Conservation (phyloP, 768 basidiomycete genomes). For the Tricholoma terreum region DNA sequence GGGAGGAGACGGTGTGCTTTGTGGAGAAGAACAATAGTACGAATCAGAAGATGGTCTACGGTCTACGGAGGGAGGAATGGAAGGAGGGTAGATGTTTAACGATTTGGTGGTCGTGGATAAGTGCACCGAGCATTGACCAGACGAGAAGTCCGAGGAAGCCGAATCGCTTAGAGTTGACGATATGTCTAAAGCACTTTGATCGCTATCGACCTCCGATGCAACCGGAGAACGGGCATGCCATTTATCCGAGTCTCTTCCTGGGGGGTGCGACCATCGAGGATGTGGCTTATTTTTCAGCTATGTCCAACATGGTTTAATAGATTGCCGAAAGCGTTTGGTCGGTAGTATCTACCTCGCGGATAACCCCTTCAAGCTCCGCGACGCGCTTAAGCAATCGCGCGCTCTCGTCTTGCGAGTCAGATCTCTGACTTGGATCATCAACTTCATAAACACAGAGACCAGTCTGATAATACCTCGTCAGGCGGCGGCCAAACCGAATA, state of each 20-base stretch:
- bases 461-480: conserved; percentile 44
- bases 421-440: conserved; percentile 65
- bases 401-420: conserved; percentile 56
- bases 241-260: conserved; percentile 28
- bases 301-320: neutral
- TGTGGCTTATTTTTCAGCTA: conserved; percentile 74
- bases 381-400: conserved; percentile 68
- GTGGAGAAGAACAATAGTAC: conserved; percentile 28
- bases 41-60: conserved; percentile 26
- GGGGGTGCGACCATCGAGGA: conserved; percentile 56
- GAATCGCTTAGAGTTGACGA: conserved; percentile 29
- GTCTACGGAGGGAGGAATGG: conserved; percentile 18
- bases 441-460: conserved; percentile 84
- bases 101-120: conserved; percentile 10
- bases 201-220: conserved; percentile 17
- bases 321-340: neutral
- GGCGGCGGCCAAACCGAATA: neutral
- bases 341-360: conserved; percentile 58
- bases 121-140: neutral
- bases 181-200: conserved; percentile 20
- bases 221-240: conserved; percentile 22
- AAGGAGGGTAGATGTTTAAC: conserved; percentile 18
- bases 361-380: conserved; percentile 80
- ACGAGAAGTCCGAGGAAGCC: conserved; percentile 22
- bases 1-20: conserved; percentile 37